phyloP scores from a whole-genome alignment of 2,329 filamentous ascomycete species.

The Rosellinia necatrix region DNA sequence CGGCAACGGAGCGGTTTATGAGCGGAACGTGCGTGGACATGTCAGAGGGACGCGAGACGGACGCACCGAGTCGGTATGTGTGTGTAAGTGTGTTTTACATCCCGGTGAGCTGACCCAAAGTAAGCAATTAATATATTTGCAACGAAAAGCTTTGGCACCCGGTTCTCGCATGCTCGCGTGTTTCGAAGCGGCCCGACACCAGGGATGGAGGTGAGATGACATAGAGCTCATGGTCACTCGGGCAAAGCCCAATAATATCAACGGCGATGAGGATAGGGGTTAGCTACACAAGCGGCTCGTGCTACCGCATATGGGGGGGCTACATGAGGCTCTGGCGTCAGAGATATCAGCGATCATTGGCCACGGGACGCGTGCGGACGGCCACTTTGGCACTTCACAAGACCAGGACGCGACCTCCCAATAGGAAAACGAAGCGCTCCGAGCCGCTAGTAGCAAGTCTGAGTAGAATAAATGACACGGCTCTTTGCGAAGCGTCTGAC shows the following conservation, averaged over 20 bases:
- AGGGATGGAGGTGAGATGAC: neutral
- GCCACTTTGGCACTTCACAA: neutral
- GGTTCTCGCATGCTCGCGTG: neutral
- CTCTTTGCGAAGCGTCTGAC: constrained; percentile 1
- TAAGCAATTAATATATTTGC: constrained; percentile 23
- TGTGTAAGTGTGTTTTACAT: too few species aligned
- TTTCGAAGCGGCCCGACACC: neutral
- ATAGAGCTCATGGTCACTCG: neutral
- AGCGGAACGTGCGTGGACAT: neutral
- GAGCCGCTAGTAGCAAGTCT: too few species aligned
- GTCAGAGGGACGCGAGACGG: constrained; percentile 5
- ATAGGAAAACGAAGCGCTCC: too few species aligned
- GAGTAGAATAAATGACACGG: neutral
- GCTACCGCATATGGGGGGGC: constrained; percentile 16
- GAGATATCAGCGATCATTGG: neutral
- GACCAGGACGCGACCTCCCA: neutral
- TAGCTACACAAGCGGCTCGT: neutral
- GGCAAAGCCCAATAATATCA: neutral
- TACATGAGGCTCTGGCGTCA: constrained; percentile 14
- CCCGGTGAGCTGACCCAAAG: constrained; percentile 16
- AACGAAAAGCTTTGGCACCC: constrained; percentile 1
- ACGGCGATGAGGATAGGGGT: neutral
- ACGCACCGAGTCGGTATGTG: constrained; percentile 6
- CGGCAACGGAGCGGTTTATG: neutral
- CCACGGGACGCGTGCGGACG: too few species aligned